phyloP scores from a whole-genome alignment of 257 asterid genomes.

The Marsdenia floribunda region DNA sequence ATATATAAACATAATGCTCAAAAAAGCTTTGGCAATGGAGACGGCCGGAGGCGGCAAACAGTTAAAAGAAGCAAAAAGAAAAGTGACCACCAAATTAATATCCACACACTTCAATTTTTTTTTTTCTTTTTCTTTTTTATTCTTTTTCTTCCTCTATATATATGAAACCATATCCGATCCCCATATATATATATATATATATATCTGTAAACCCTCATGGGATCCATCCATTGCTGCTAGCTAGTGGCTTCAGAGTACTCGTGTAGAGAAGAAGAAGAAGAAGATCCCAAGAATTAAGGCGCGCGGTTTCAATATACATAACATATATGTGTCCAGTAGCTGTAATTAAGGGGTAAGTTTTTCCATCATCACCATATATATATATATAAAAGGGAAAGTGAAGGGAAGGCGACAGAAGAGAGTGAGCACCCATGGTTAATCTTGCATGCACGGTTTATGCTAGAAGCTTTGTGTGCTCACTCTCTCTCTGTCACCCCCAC shows the following conservation, averaged over 20 bases:
- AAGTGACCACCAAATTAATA: constrained; percentile 5
- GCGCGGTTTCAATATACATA: background rate
- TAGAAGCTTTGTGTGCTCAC: constrained; percentile 57
- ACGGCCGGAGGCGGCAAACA: background rate
- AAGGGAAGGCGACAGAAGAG: constrained; percentile 40
- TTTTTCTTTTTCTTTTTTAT: background rate
- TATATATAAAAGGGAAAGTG: background rate
- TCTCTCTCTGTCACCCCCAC: constrained; percentile 52
- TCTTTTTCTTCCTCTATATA: constrained; percentile 7
- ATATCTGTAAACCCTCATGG: background rate
- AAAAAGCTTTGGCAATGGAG: background rate
- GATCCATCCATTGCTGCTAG: too few relatives aligned
- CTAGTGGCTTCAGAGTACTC: too few relatives aligned
- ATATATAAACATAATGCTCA: background rate
- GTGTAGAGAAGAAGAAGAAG: background rate
- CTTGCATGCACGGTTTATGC: constrained; percentile 38
- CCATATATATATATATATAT: too few relatives aligned
- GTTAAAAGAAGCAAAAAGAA: background rate
- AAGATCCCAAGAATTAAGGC: too few relatives aligned
- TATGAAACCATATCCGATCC: background rate
- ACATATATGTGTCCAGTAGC: background rate
- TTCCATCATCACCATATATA: too few relatives aligned
- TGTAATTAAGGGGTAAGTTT: background rate
- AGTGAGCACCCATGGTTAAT: constrained; percentile 57
- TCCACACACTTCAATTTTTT: background rate